Evolutionary conservation across 345 rosid genomes (phyloP), one percentile per base, ranked within the genome.

Genomic region (Citrus glauca): DNA sequence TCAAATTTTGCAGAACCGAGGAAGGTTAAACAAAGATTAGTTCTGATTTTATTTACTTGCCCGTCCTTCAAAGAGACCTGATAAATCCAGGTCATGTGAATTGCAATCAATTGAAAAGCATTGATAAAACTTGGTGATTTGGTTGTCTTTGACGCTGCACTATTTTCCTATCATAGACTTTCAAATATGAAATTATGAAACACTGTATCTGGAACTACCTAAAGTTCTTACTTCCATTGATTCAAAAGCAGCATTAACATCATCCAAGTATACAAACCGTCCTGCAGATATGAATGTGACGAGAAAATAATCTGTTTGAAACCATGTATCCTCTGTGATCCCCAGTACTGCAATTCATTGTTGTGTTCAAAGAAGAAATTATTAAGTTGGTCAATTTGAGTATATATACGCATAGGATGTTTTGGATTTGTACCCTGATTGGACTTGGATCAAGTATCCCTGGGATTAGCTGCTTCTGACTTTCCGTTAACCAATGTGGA

Each of bases 51-150:
- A 24, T 25, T 71, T 59, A 69, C 90, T 84, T 84, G 82, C 98
- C 89, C 87, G 88, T 78, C 87, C 95, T 89, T 90, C 94, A 17
- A 95, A 95, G 16, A 92, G 97, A 81, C 98, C 96, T 38, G 97
- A 93, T 85, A 93, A 84, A 88, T 95, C 98, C 22, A 95, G 92
- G 81, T 95, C 99, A 59, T 85, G 85, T 50, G 97, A 95, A 93
- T 93, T 71, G 98, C 98, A 84, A 93, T 93, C 88, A 93, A 80
- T 77, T 91, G 91, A 79, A 95, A 95, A 37, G 99, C 99, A 81
- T 92, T 93, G 78, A 95, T 90, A 84, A 91, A 95, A 72, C 87
- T 92, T 33, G 99, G 83, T 37, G 92, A 86, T 61, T 81, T 85
- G 2, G 77, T 77, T 38, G 82, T 85, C 75, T 84, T 82, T 78